A percentile compares a stretch with the other conserved stretches of the same genome.
Conservation (phyloP, 805 yeast genomes). For the Starmerella geochares region DNA sequence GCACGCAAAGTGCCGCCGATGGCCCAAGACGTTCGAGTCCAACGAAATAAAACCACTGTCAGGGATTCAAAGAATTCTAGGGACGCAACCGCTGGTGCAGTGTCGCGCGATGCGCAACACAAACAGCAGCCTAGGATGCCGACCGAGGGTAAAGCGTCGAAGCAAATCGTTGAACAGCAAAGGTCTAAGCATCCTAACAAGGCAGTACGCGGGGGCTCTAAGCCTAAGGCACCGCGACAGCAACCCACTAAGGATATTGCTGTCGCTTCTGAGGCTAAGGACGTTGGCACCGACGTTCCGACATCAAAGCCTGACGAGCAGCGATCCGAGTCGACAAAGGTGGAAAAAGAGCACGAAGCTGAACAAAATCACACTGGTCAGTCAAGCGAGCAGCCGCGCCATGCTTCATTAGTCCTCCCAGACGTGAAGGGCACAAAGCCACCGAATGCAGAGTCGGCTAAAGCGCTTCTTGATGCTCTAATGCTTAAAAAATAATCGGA, state of each 20-base stretch:
- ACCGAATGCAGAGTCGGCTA: conserved; percentile 1
- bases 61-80: background rate
- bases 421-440: conserved; percentile 1
- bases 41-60: background rate
- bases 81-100: background rate
- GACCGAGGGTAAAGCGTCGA: background rate
- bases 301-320: no score
- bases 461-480: background rate
- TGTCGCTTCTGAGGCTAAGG: no score
- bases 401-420: background rate
- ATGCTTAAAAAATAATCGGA: conserved; percentile 1
- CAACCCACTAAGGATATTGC: no score
- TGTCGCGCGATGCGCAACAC: background rate
- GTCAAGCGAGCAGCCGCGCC: background rate
- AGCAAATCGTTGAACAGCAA: background rate
- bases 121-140: background rate
- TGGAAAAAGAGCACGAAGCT: no score
- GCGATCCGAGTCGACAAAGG: no score
- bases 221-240: no score
- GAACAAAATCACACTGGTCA: background rate
- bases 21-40: background rate
- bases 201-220: background rate
- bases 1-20: background rate
- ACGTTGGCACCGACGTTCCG: no score
- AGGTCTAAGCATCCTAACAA: background rate